These are phyloP conservation scores for Coprinopsis cinerea DNA, from an alignment of 768 basidiomycete genomes.

Conservation along the genomic window DNA sequence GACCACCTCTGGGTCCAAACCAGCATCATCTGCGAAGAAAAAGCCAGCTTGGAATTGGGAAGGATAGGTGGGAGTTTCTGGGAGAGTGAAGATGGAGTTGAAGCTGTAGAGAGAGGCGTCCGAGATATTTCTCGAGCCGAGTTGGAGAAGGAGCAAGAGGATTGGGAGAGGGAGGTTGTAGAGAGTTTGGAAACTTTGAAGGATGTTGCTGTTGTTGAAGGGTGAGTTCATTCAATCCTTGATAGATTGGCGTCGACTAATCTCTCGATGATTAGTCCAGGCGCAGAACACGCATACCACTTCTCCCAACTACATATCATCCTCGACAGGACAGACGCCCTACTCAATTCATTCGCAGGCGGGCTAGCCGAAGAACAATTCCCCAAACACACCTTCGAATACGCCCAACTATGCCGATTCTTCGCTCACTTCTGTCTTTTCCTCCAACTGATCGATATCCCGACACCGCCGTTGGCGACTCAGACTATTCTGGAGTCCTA, in stretches of 20 bases:
- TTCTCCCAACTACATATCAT: conserved; percentile 79
- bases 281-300: conserved; percentile 73
- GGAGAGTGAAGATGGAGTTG: not conserved
- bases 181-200: conserved; percentile 52
- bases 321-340: conserved; percentile 54
- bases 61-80: not conserved
- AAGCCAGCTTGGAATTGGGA: conserved; percentile 61
- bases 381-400: conserved; percentile 27
- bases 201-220: conserved; percentile 55
- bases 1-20: conserved; percentile 94
- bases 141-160: not conserved
- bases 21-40: conserved; percentile 75
- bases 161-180: conserved; percentile 56
- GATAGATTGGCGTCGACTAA: too few species aligned
- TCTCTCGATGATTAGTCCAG: conserved; percentile 31
- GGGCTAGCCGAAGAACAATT: conserved; percentile 50
- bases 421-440: conserved; percentile 92
- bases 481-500: conserved; percentile 87
- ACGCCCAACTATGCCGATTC: conserved; percentile 60
- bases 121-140: conserved; percentile 39
- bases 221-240: too few species aligned
- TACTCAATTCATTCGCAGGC: conserved; percentile 65
- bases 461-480: conserved; percentile 66
- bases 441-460: conserved; percentile 73
- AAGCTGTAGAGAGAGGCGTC: conserved; percentile 24